phyloP scores from a whole-genome alignment of 2,329 filamentous ascomycete species.

The Periglandula ipomoeae region DNA sequence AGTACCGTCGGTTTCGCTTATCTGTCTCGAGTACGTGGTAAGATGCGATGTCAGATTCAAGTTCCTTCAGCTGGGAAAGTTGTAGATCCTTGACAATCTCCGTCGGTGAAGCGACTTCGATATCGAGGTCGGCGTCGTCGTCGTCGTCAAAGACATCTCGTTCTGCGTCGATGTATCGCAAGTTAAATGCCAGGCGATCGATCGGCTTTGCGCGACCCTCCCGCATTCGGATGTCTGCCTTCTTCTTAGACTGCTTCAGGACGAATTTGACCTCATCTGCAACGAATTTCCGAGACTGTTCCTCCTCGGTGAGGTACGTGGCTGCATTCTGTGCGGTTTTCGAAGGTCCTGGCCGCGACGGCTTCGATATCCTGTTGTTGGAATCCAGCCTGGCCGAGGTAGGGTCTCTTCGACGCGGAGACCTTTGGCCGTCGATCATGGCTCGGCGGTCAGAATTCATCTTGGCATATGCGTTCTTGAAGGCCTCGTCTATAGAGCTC shows the following conservation, averaged over 20 bases:
- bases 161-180: conserved; percentile 80
- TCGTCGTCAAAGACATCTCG: conserved; percentile 84
- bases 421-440: conserved; percentile 41
- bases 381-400: conserved; percentile 47
- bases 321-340: conserved; percentile 21
- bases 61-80: conserved; percentile 57
- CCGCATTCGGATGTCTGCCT: conserved; percentile 87
- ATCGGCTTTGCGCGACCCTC: conserved; percentile 86
- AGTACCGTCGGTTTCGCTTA: conserved; percentile 73
- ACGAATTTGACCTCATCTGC: conserved; percentile 95
- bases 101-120: conserved; percentile 72
- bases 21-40: conserved; percentile 77
- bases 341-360: conserved; percentile 23
- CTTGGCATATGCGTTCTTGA: too few species aligned
- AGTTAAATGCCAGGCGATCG: conserved; percentile 84
- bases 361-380: conserved; percentile 48
- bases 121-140: conserved; percentile 60
- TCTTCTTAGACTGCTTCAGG: conserved; percentile 94
- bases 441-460: conserved; percentile 49
- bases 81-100: conserved; percentile 68
- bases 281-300: conserved; percentile 75
- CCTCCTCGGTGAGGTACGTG: conserved; percentile 60
- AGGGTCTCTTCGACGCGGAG: conserved; percentile 37
- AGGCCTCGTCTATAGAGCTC: too few species aligned
- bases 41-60: conserved; percentile 73